Evolutionary conservation across 805 yeast species (phyloP).

Genomic region (Nakazawaea laoshanensis): DNA sequence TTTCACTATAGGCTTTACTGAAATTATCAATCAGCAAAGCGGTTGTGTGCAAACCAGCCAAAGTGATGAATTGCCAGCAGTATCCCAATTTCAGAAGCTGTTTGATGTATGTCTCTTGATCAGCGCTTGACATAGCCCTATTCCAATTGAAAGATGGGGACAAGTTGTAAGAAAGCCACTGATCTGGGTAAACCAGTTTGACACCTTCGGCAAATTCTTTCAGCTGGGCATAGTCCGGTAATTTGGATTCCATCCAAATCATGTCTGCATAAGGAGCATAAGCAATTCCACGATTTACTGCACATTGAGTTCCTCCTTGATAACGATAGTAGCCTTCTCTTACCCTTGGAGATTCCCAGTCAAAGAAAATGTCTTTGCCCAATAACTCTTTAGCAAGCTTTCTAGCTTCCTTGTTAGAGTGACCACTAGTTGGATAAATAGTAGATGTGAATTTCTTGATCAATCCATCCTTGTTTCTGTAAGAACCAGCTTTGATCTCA

Average conservation of each 20-base stretch:
- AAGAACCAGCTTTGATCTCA: slow-evolving; percentile 52
- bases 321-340: slow-evolving; percentile 97
- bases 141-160: slow-evolving; percentile 99
- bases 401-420: slow-evolving; percentile 76
- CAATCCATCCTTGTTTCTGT: slow-evolving; percentile 51
- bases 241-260: slow-evolving; percentile 97
- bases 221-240: slow-evolving; percentile 91
- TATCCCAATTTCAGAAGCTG: slow-evolving; percentile 84
- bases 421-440: slow-evolving; percentile 68
- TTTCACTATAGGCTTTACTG: slow-evolving; percentile 64
- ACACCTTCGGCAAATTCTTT: slow-evolving; percentile 93
- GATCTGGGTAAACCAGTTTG: slow-evolving; percentile 68
- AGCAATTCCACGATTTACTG: slow-evolving; percentile 93
- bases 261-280: slow-evolving; percentile 92
- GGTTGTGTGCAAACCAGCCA: slow-evolving; percentile 94
- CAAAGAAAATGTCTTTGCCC: slow-evolving; percentile 79
- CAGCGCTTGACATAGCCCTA: slow-evolving; percentile 78
- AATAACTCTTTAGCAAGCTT: slow-evolving; percentile 63
- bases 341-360: slow-evolving; percentile 94
- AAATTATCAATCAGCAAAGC: slow-evolving; percentile 87
- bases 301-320: slow-evolving; percentile 95
- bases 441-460: slow-evolving; percentile 56
- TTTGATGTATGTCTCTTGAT: slow-evolving; percentile 84
- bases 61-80: slow-evolving; percentile 96
- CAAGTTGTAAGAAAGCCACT: slow-evolving; percentile 95